Evolutionary conservation across 371 early-diverging fungal genomes (phyloP), one percentile per base, ranked within the genome.

Genomic region (Dichotomocladium elegans): DNA sequence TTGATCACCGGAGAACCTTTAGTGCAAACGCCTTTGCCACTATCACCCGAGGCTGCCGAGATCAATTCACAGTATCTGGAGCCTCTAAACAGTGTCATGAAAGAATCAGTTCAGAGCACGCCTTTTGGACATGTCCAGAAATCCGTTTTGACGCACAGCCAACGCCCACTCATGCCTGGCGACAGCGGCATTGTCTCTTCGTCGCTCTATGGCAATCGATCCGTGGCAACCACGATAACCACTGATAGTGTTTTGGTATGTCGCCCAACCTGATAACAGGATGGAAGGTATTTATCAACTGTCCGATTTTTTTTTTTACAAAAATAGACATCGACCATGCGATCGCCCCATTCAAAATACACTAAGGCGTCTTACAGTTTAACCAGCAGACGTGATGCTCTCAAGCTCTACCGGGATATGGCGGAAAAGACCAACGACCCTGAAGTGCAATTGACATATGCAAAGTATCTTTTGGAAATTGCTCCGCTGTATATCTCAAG

Each of bases 361-460:
- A 51, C 43, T n/a, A 60, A 57, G 34, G 70, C 70, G 9, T 83
- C 84, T n/a, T 70, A 64, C 48, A 79, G 77, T 14, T 70, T 83
- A 34, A 72, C 80, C 24, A 75, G 72, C 55, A 70, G 72, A 10
- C 73, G 66, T 25, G 69, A 68, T 19, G 74, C 78, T 0, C 53
- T 84, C 25, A 66, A 76, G 53, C 70, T 76, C 51, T 87, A 87
- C 53, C 81, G 88, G 1, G 79, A 82, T 26, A 81, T 85, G 41
- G 90, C 90, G 2, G 84, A 81, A 63, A 79, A 78, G 33, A 84
- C 81, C 47, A 76, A 77, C 27, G 92, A 92, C 65, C 87, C 90
- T 1, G 76, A 63, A 4, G 80, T 86, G 22, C 92, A 90, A 68
- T 70, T 92, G 15, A 86, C 81, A 30, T 93, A 91, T 74, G 93